These are phyloP conservation scores for Pythium brassicae DNA, from an alignment of 352 stramenopile species.

Conservation along the genomic window DNA sequence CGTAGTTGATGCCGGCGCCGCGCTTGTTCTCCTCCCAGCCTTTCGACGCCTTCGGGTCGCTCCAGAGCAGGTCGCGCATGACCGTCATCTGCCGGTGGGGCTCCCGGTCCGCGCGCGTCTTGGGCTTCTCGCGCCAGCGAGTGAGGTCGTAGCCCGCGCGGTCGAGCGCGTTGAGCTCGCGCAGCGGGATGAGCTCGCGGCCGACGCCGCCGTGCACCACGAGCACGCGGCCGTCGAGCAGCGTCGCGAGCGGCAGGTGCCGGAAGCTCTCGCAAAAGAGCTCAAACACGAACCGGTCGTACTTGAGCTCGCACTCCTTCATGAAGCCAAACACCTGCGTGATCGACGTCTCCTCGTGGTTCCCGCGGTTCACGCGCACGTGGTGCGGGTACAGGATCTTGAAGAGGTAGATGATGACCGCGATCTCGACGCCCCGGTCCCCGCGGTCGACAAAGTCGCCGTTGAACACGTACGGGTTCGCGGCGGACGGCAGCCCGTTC, in stretches of 20 bases:
- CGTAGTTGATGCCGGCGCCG: constrained; percentile 73
- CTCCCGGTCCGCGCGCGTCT: constrained; percentile 40
- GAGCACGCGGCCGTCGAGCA: constrained; percentile 73
- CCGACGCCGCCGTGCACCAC: constrained; percentile 76
- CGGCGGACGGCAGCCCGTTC: constrained; percentile 69
- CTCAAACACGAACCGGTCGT: constrained; percentile 74
- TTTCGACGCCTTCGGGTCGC: constrained; percentile 58
- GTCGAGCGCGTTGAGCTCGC: constrained; percentile 58
- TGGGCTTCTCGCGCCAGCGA: constrained; percentile 61
- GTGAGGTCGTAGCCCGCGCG: constrained; percentile 73
- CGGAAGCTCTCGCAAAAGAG: constrained; percentile 81
- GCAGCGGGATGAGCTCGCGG: constrained; percentile 48
- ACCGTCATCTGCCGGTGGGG: constrained; percentile 59
- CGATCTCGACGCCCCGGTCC: constrained; percentile 75
- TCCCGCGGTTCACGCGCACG: constrained; percentile 79
- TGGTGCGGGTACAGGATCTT: constrained; percentile 71
- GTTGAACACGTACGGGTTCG: constrained; percentile 86
- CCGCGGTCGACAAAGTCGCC: constrained; percentile 83
- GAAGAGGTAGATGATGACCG: constrained; percentile 78
- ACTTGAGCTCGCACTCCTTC: constrained; percentile 83
- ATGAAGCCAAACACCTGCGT: constrained; percentile 87
- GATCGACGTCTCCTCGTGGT: constrained; percentile 85
- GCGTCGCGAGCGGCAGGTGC: constrained; percentile 65
- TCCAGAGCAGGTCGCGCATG: constrained; percentile 83
- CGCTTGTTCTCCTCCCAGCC: constrained; percentile 81